phyloP scores from a whole-genome alignment of 768 basidiomycete genomes.

The Hypholoma sublateritium region DNA sequence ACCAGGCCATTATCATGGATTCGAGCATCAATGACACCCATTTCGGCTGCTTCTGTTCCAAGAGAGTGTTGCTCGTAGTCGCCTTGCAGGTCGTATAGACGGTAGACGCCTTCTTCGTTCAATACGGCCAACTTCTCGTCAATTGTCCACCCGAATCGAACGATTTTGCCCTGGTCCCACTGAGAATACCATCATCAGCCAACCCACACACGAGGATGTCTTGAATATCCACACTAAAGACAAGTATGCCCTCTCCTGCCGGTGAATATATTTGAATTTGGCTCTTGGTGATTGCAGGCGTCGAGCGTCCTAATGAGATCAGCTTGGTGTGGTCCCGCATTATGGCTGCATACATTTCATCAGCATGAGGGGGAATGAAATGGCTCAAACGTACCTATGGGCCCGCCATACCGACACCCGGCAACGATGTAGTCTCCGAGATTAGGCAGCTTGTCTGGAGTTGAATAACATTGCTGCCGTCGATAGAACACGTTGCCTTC shows the following conservation, averaged over 20 bases:
- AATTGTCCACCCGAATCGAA: constrained; percentile 82
- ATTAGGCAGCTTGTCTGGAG: constrained; percentile 76
- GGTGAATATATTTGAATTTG: constrained; percentile 89
- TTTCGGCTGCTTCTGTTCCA: constrained; percentile 77
- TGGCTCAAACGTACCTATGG: constrained; percentile 58
- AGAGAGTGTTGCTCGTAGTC: constrained; percentile 86
- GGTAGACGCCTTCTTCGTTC: constrained; percentile 90
- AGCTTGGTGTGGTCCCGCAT: constrained; percentile 86
- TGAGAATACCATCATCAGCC: constrained; percentile 30
- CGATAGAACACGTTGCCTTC: constrained; percentile 87
- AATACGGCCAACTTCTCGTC: constrained; percentile 82
- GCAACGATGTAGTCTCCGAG: constrained; percentile 78
- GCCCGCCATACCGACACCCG: constrained; percentile 85
- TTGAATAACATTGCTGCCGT: constrained; percentile 80
- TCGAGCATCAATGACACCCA: constrained; percentile 81
- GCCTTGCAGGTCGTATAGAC: constrained; percentile 84
- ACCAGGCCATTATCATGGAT: constrained; percentile 89
- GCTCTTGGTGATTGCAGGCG: constrained; percentile 61
- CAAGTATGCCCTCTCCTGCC: constrained; percentile 69
- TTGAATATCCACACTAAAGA: constrained; percentile 67
- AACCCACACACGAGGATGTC: constrained; percentile 5
- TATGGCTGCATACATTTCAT: constrained; percentile 52
- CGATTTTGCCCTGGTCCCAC: constrained; percentile 90
- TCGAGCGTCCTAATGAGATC: constrained; percentile 62
- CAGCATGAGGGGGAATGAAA: background rate